Evolutionary conservation across 257 asterid species (phyloP).

Genomic region (Solanum ossicruentum): DNA sequence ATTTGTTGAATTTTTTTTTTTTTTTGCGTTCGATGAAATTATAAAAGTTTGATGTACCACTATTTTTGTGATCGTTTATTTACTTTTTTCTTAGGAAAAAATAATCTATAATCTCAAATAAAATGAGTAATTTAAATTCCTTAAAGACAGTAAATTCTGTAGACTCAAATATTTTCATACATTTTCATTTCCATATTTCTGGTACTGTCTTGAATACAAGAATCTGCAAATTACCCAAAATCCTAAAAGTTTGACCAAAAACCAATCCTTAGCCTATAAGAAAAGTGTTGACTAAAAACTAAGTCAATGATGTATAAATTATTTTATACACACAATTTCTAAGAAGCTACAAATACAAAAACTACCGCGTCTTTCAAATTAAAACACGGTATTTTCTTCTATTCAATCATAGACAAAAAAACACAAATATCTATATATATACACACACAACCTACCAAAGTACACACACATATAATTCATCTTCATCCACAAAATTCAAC

Average conservation of each 20-base stretch:
- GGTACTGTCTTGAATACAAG: too few relatives aligned
- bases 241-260: neutral
- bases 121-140: too few relatives aligned
- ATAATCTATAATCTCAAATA: too few relatives aligned
- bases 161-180: too few relatives aligned
- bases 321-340: neutral
- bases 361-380: neutral
- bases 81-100: too few relatives aligned
- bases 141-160: too few relatives aligned
- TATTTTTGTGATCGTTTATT: too few relatives aligned
- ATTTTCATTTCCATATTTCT: too few relatives aligned
- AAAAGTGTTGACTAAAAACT: neutral
- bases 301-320: neutral
- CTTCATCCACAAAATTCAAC: neutral
- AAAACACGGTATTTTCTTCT: neutral
- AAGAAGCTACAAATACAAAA: neutral
- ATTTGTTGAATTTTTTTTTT: too few relatives aligned
- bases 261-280: neutral
- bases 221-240: neutral
- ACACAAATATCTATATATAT: neutral
- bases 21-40: too few relatives aligned
- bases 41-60: too few relatives aligned
- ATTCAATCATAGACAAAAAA: neutral
- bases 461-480: neutral
- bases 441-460: neutral